Base-by-base conservation (phyloP, 768 basidiomycete species). In the Tricholoma furcatifolium region DNA sequence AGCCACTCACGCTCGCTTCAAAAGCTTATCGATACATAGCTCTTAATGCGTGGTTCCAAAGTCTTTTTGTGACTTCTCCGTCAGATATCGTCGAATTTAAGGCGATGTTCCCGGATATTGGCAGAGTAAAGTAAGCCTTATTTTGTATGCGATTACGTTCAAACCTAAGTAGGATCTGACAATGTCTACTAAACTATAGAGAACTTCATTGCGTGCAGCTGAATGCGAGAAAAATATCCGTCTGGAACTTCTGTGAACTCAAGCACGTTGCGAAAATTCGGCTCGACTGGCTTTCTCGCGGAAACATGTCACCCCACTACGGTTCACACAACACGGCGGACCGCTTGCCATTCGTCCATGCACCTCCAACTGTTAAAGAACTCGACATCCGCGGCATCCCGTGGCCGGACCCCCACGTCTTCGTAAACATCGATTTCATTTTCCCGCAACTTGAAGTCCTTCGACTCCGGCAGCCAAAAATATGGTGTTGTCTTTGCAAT, bases 401-500 rank as follows among this genome's bases (percentile, higher is more conserved):
- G 23, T 70, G 69, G 63, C 69, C 68, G 34, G 67, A 69, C 14
- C 71, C 70, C 8, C 56, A 65, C 47, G 55, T 62, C 27, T 57
- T 72, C 8, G 53, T 62, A 17, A 48, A 60, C 15, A 54, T 67
- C 2, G 56, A 62, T 4, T 14, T 20, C 2, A 58, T 61, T 24
- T 59, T 72, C 15, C 60, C 57, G 1, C 54, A 65, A 46, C 56
- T 74, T 11, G 54, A 46, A 3, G 58, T 51, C 9, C 56, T 74
- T 11, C 62, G 60, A 11, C 45, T 71, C 8, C 56, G 61, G 31
- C 64, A 68, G 20, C 48, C 57, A 12, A 60, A 52, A 38, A 65
- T 65, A 21, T 72, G 71, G 71, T 74, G 71, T 53, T 65, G 67
- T 7, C 61, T 74, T 8, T 74, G 73, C 45, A 54, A 69, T 58